A percentile compares a stretch with the other conserved stretches of the same genome.
Conservation (phyloP, 805 yeast species). For the Lachancea waltii region DNA sequence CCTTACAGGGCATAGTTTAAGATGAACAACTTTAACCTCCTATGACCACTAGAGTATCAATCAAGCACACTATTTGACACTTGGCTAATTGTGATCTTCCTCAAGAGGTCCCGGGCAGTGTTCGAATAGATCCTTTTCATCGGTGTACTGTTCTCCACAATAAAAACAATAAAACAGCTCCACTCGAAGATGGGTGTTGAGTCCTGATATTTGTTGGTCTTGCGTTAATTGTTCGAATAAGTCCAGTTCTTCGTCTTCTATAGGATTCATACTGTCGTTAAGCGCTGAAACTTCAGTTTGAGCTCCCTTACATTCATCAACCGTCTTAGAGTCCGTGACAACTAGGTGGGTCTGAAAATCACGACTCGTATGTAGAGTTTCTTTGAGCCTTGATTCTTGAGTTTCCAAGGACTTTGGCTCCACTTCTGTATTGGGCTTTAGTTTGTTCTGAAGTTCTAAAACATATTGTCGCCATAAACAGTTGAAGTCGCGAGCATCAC, state of each 20-base stretch:
- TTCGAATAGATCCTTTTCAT: slow-evolving; percentile 34
- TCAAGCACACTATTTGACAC: too few relatives aligned
- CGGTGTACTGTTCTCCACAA: slow-evolving; percentile 40
- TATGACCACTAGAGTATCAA: too few relatives aligned
- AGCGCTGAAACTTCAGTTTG: too few relatives aligned
- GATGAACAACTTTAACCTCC: too few relatives aligned
- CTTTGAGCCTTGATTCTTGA: background rate
- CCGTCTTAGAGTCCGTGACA: too few relatives aligned
- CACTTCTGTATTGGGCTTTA: background rate
- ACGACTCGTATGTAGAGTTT: background rate
- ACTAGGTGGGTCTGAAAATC: too few relatives aligned
- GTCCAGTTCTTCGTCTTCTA: slow-evolving; percentile 29
- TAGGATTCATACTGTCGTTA: too few relatives aligned
- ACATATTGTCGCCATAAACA: slow-evolving; percentile 40
- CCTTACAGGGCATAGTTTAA: too few relatives aligned
- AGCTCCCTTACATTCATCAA: too few relatives aligned
- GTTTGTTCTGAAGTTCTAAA: slow-evolving; percentile 10
- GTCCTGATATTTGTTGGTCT: slow-evolving; percentile 28
- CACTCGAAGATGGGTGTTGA: slow-evolving; percentile 37
- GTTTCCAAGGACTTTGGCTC: background rate
- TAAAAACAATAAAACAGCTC: slow-evolving; percentile 42
- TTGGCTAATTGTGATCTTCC: slow-evolving; percentile 37
- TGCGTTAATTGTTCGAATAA: slow-evolving; percentile 24
- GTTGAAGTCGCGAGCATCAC: slow-evolving; percentile 32
- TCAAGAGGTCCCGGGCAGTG: slow-evolving; percentile 46